These are phyloP conservation scores for Aspergillus hortae DNA, from an alignment of 2,329 filamentous ascomycete genomes.

Conservation along the genomic window DNA sequence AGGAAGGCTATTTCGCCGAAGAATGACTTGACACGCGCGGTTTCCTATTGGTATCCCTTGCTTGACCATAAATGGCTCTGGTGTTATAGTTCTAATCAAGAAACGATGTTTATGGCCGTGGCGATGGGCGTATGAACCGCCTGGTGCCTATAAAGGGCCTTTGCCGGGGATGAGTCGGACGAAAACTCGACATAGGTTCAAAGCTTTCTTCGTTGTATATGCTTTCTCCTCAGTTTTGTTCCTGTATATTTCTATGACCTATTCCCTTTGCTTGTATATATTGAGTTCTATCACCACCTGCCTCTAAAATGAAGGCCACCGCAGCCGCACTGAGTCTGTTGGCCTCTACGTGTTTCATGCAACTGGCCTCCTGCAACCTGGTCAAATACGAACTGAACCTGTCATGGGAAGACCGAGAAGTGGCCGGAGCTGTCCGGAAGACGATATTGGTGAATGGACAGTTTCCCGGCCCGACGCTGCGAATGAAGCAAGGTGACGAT, in stretches of 20 bases:
- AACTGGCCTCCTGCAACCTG: not conserved
- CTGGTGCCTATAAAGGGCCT: no score
- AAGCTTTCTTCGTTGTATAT: not conserved
- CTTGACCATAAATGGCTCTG: no score
- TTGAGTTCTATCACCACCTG: not conserved
- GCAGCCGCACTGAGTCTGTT: not conserved
- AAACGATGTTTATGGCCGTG: no score
- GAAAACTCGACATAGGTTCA: no score
- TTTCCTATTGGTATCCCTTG: no score
- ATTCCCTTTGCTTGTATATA: not conserved
- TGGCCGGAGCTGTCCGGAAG: conserved; percentile 22
- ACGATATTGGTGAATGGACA: conserved; percentile 27
- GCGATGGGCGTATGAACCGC: no score
- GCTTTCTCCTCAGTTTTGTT: not conserved
- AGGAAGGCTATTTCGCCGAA: no score
- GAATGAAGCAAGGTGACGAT: conserved; percentile 25
- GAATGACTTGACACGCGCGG: no score
- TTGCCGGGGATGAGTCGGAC: no score
- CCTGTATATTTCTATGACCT: not conserved
- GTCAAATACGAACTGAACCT: conserved; percentile 13
- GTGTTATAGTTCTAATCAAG: no score
- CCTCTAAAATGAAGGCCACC: not conserved
- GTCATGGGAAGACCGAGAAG: conserved; percentile 22
- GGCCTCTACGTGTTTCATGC: not conserved
- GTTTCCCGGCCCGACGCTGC: conserved; percentile 25